Base-by-base conservation (phyloP, 805 yeast genomes). In the Metschnikowia koreensis region DNA sequence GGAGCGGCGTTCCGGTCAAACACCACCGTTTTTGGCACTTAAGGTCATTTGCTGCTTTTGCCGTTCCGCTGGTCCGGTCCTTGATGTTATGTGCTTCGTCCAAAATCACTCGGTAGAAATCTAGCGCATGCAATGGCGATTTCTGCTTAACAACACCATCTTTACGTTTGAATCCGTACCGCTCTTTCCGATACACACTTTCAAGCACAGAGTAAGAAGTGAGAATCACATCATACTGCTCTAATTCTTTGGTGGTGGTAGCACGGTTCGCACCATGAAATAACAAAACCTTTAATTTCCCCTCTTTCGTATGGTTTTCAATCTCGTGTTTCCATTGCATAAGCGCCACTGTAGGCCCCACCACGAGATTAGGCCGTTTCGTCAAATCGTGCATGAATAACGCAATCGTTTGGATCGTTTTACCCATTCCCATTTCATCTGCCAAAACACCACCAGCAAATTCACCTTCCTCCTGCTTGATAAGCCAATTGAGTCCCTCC, bases 401-500 rank as follows among this genome's bases (percentile, higher is more conserved):
- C 0, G 96, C 94, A 55, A 94, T 93, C 38, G 97, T 93, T 70
- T 94, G 99, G 46, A 94, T 92, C 0, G 99, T 94, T 63, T 94
- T 94, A 56, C 99, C 99, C 98, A 94, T 93, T 37, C 99, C 99
- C 99, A 94, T 94, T 69, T 94, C 99, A 73, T 94, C 99, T 6
- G 99, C 98, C 44, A 94, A 73, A 9, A 94, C 86, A 13, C 98
- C 99, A 27, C 99, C 99, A 13, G 80, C 76, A 67, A 87, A 93
- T 41, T 76, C 79, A 26, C 88, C 77, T 22, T 83, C 83, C 64
- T 93, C 98, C 69, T 93, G 98, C 45, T 82, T 77, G 12, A 81
- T 60, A 54, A 94, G 77, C 99, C 99, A 94, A 61, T 87, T 81
- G 44, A 94, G 74, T 16, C 99, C 99, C 72, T 94, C 99, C 13